Base-by-base conservation (phyloP, 306 rosid genomes). In the Citrullus amarus region DNA sequence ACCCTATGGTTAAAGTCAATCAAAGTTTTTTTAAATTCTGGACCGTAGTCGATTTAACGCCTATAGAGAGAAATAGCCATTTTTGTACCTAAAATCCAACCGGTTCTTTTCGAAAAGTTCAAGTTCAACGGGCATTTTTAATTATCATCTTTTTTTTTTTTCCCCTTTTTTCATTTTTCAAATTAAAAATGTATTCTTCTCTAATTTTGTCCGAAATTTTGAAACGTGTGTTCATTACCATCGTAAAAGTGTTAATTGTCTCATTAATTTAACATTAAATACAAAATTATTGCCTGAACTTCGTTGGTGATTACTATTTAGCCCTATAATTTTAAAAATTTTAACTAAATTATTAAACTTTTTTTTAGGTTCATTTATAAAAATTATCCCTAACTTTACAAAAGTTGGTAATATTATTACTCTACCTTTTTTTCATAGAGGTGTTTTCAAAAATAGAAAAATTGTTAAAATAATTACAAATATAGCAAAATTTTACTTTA, bases 1-100 rank as follows among this genome's bases (percentile, higher is more conserved):
- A 79, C 81, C 81, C 90, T 87, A 82, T 79, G 63, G 61, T 81
- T 82, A 86, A 85, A 8, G 44, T 86, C 88, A 81, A 85, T 53
- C 43, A 53, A 54, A n/a, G 36, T 13, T 28, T 67, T 79, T 88
- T n/a, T 28, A 14, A 8, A 6, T 14, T 5, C 4, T 80, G 15
- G 60, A 83, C 87, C 87, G 90, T 30, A 0, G 0, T 0, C 83
- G 86, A 84, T 10, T 54, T n/a, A 72, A 81, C 89, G 85, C 85
- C 84, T 80, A 0, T 53, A 9, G 72, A 65, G 34, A 6, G 43
- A 11, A 63, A 43, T 58, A 18, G 62, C 48, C 74, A 46, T 54
- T 44, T 16, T 65, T 30, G 30, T 25, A 63, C 75, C 54, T 16
- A 51, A 80, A 80, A 75, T 75, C 12, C 78, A 76, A 84, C 63